Base-by-base conservation (phyloP, 208 protist species). In the Endotrypanum monterogeii region DNA sequence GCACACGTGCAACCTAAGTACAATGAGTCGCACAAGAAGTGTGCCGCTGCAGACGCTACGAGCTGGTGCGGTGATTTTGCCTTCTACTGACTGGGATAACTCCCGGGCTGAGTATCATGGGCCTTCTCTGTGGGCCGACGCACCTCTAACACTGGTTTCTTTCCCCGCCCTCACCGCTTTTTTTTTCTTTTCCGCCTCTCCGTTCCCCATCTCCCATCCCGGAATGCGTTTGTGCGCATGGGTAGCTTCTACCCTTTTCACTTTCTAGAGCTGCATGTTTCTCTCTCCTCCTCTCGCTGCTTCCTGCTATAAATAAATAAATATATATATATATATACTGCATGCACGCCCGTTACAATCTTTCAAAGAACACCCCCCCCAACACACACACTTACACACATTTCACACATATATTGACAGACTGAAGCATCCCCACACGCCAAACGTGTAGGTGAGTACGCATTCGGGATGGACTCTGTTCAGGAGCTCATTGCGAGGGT, bases 391-490 rank as follows among this genome's bases (percentile, higher is more conserved):
- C n/a, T n/a, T n/a, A n/a, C n/a, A n/a, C n/a, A n/a, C n/a, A n/a
- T n/a, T n/a, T n/a, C n/a, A n/a, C n/a, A n/a, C n/a, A n/a, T n/a
- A n/a, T n/a, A n/a, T n/a, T n/a, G n/a, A n/a, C n/a, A n/a, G n/a
- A n/a, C n/a, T n/a, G n/a, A n/a, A n/a, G n/a, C n/a, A n/a, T n/a
- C n/a, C n/a, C n/a, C n/a, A 32, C 30, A 32, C 25, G 37, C 8
- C 62, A 23, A 6, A 2, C 41, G 2, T 14, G 20, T n/a, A 20
- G 30, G 30, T 48, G 44, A 11, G 57, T 1, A 70, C 65, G 28
- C 65, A 44, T 28, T 56, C 65, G 8, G 4, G 44, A 83, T 77
- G 74, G 80, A 85, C 35, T 9, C 51, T 20, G 72, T 78, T 2
- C 67, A 80, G 41, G 37, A 70, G 25, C 55, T 79, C 4, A 28